Conservation (phyloP, 2,329 filamentous ascomycete species). For the Aspergillus amoenus region DNA sequence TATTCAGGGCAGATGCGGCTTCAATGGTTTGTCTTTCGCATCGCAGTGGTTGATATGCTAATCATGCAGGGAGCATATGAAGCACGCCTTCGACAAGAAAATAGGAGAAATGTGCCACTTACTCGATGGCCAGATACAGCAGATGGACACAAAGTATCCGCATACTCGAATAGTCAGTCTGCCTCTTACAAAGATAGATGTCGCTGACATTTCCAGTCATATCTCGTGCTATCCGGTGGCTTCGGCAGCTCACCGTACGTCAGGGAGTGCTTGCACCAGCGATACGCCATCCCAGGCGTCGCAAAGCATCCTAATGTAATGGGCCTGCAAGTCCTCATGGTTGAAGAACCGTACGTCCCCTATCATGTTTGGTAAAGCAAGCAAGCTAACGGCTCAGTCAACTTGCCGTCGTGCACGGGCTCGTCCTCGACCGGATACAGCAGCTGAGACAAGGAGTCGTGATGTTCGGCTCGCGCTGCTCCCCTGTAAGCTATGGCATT, state of each 20-base stretch:
- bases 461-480: slow-evolving; percentile 32
- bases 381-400: slow-evolving; percentile 15
- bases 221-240: slow-evolving; percentile 34
- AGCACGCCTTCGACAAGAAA: slow-evolving; percentile 24
- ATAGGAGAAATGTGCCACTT: slow-evolving; percentile 30
- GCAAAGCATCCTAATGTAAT: slow-evolving; percentile 18
- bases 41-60: background rate
- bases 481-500: slow-evolving; percentile 38
- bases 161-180: slow-evolving; percentile 27
- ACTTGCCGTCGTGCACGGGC: slow-evolving; percentile 34
- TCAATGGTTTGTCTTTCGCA: slow-evolving; percentile 19
- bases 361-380: background rate
- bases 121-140: slow-evolving; percentile 25
- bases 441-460: slow-evolving; percentile 26
- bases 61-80: slow-evolving; percentile 17
- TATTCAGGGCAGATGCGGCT: slow-evolving; percentile 32
- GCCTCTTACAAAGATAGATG: too few species aligned
- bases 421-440: slow-evolving; percentile 35
- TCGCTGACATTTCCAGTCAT: slow-evolving; percentile 19
- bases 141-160: slow-evolving; percentile 25
- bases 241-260: slow-evolving; percentile 36
- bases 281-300: slow-evolving; percentile 19
- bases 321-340: slow-evolving; percentile 29
- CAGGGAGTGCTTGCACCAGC: slow-evolving; percentile 22
- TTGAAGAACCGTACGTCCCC: slow-evolving; percentile 32